Evolutionary conservation across 805 yeast species (phyloP).

Genomic region (Metschnikowia borealis): DNA sequence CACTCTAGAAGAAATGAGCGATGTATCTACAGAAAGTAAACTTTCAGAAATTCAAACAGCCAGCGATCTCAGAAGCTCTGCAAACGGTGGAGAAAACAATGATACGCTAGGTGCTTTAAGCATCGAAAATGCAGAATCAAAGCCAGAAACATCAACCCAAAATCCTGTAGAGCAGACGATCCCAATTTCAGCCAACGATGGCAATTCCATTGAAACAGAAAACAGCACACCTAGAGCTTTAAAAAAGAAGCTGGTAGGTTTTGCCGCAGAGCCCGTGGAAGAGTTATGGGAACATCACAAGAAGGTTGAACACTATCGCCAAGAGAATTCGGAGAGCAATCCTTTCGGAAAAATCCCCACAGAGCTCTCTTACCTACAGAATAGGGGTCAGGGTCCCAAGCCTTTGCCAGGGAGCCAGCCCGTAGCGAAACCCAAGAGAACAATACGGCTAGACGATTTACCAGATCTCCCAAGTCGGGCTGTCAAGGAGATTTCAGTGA

Average conservation of each 20-base stretch:
- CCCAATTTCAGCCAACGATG: not conserved
- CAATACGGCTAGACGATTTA: constrained; percentile 40
- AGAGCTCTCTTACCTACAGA: constrained; percentile 36
- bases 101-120: not conserved
- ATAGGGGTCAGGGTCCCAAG: constrained; percentile 24
- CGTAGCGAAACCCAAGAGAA: constrained; percentile 5
- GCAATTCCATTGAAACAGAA: not conserved
- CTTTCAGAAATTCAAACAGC: not conserved
- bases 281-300: constrained; percentile 35
- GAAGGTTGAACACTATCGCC: constrained; percentile 24
- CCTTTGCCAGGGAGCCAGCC: constrained; percentile 19
- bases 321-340: constrained; percentile 24
- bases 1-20: not conserved
- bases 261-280: constrained; percentile 35
- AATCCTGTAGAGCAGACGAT: too few species aligned
- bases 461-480: constrained; percentile 40
- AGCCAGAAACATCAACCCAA: not conserved
- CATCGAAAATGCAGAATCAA: not conserved
- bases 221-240: not conserved
- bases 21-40: not conserved
- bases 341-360: constrained; percentile 41
- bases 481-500: constrained; percentile 43
- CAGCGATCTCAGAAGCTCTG: not conserved
- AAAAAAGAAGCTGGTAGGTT: constrained; percentile 26
- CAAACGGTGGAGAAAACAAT: not conserved